Percentiles rank a stretch among this genome's conserved stretches.
phyloP scores from a whole-genome alignment of 2,329 filamentous ascomycete genomes.

The Exophiala mesophila region DNA sequence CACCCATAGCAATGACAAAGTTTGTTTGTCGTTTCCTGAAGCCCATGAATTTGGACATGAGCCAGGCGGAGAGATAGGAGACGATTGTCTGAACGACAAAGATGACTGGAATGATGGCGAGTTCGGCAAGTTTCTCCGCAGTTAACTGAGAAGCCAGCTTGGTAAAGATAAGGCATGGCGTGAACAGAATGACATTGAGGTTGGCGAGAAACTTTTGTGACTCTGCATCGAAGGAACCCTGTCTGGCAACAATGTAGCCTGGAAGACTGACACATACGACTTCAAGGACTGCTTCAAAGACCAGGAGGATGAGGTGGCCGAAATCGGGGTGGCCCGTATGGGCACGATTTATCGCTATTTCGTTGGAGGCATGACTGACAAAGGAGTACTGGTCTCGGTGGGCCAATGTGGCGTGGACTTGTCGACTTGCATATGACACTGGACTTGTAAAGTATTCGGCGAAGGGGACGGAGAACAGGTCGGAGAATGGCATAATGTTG shows the following conservation, averaged over 20 bases:
- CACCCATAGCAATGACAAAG: conserved; percentile 93
- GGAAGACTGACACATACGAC: conserved; percentile 93
- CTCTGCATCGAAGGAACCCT: conserved; percentile 91
- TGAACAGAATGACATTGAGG: conserved; percentile 93
- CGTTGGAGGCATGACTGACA: conserved; percentile 4
- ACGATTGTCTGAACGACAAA: conserved; percentile 83
- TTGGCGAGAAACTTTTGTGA: conserved; percentile 97
- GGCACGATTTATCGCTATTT: conserved; percentile 6
- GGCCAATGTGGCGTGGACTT: conserved; percentile 14
- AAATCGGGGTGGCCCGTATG: conserved; percentile 46
- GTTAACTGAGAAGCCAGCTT: conserved; percentile 94
- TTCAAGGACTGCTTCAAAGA: conserved; percentile 91
- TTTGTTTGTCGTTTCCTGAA: conserved; percentile 84
- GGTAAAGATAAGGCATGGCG: conserved; percentile 94
- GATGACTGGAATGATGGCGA: conserved; percentile 92
- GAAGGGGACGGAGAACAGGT: conserved; percentile 23
- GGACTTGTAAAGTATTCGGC: conserved; percentile 24
- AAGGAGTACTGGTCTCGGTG: conserved; percentile 22
- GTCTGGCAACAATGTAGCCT: conserved; percentile 83
- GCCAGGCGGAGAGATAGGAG: conserved; percentile 71
- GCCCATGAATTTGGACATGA: conserved; percentile 68
- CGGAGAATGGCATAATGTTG: too few species aligned
- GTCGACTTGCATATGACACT: conserved; percentile 19
- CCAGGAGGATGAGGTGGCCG: conserved; percentile 66
- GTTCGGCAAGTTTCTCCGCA: conserved; percentile 79